Conservation (phyloP, 371 early-diverging fungal genomes). For the Mortierella sp. region DNA sequence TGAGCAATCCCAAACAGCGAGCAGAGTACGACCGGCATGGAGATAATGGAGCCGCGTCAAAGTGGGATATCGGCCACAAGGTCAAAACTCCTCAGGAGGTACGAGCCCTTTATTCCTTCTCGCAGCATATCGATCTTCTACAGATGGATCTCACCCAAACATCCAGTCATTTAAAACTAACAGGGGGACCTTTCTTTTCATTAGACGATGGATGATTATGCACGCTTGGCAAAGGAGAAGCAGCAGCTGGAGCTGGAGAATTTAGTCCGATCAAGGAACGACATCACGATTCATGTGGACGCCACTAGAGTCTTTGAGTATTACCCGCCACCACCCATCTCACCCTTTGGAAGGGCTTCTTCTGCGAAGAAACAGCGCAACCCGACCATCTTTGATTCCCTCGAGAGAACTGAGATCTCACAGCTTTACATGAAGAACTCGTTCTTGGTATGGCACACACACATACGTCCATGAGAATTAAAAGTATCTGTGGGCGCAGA, state of each 20-base stretch:
- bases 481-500: neutral
- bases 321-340: slow-evolving; percentile 57
- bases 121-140: too few relatives aligned
- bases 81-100: slow-evolving; percentile 90
- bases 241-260: slow-evolving; percentile 85
- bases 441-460: slow-evolving; percentile 72
- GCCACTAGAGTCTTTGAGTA: slow-evolving; percentile 68
- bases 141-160: too few relatives aligned
- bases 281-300: slow-evolving; percentile 69
- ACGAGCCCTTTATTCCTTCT: slow-evolving; percentile 3
- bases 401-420: slow-evolving; percentile 71
- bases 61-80: slow-evolving; percentile 84
- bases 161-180: neutral
- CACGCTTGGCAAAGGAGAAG: slow-evolving; percentile 75
- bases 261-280: slow-evolving; percentile 78
- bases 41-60: slow-evolving; percentile 81
- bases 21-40: slow-evolving; percentile 95
- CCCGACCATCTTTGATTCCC: slow-evolving; percentile 36
- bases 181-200: neutral
- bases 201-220: slow-evolving; percentile 88
- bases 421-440: slow-evolving; percentile 86
- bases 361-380: slow-evolving; percentile 30
- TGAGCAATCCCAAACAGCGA: slow-evolving; percentile 84
- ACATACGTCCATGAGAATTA: neutral
- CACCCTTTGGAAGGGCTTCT: slow-evolving; percentile 60